Percentiles rank a stretch among this genome's conserved stretches.
Conservation (phyloP, 1,284 basidiomycete species). For the Agaricales sp. region DNA sequence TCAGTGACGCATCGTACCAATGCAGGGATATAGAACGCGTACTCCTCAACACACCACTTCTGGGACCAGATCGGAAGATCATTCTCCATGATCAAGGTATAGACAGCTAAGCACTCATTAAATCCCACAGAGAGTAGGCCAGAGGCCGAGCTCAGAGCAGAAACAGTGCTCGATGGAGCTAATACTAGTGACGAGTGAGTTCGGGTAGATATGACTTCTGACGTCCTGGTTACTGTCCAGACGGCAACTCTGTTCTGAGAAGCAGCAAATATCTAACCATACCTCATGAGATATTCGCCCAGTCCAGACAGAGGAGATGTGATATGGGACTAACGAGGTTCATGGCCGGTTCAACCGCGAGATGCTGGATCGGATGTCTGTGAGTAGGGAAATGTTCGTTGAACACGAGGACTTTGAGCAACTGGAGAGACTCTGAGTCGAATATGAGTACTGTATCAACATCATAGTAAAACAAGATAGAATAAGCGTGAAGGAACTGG, state of each 20-base stretch:
- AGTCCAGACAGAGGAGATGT: slow-evolving; percentile 5
- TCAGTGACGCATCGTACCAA: slow-evolving; percentile 8
- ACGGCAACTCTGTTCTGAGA: slow-evolving; percentile 55
- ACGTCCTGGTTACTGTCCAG: slow-evolving; percentile 60
- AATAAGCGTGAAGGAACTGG: neutral
- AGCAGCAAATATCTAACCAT: slow-evolving; percentile 56
- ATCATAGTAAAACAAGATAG: slow-evolving; percentile 50
- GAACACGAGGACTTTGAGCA: slow-evolving; percentile 61
- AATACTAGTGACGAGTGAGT: slow-evolving; percentile 71
- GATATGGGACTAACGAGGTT: slow-evolving; percentile 55
- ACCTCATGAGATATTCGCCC: slow-evolving; percentile 10
- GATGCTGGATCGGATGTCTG: slow-evolving; percentile 28
- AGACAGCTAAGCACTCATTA: slow-evolving; percentile 47
- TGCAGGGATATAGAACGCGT: slow-evolving; percentile 2
- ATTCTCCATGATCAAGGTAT: slow-evolving; percentile 66
- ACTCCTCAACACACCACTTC: slow-evolving; percentile 48
- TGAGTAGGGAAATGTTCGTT: slow-evolving; percentile 65
- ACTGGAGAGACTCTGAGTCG: slow-evolving; percentile 48
- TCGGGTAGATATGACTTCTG: slow-evolving; percentile 48
- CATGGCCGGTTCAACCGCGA: slow-evolving; percentile 65
- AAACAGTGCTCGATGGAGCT: slow-evolving; percentile 40
- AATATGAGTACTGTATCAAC: slow-evolving; percentile 59
- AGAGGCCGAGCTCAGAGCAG: slow-evolving; percentile 58
- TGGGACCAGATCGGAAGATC: slow-evolving; percentile 71
- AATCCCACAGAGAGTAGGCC: slow-evolving; percentile 64